Evolutionary conservation across 257 asterid genomes (phyloP).

Genomic region (Fraxinus pennsylvanica): DNA sequence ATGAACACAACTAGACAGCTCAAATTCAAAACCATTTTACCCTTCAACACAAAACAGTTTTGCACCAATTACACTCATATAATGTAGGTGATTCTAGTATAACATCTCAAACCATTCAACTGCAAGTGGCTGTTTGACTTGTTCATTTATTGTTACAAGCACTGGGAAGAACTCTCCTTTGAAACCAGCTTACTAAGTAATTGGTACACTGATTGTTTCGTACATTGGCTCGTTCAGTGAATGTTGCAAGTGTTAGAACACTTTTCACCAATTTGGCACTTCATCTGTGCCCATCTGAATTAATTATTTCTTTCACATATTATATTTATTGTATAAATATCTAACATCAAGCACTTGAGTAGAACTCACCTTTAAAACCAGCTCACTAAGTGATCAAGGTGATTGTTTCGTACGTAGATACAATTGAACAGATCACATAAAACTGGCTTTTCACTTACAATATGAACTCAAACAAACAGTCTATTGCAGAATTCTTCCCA

Average conservation of each 20-base stretch:
- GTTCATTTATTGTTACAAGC: background rate
- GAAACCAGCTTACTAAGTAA: background rate
- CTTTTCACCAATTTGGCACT: too few relatives aligned
- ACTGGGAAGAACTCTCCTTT: background rate
- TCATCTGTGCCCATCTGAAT: too few relatives aligned
- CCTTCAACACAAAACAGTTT: background rate
- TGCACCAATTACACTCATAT: background rate
- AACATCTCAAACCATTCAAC: background rate
- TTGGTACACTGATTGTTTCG: background rate
- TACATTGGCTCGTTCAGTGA: background rate
- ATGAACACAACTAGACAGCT: conserved; percentile 5
- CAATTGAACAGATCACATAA: background rate
- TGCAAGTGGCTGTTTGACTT: background rate
- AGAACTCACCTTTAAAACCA: background rate
- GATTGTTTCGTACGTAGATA: background rate
- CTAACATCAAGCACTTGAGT: background rate
- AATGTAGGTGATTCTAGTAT: background rate
- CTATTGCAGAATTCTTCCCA: background rate
- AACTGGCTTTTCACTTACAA: background rate
- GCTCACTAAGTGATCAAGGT: background rate
- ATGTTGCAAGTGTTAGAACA: background rate
- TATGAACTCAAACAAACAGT: background rate
- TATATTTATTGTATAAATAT: too few relatives aligned
- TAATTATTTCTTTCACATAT: too few relatives aligned
- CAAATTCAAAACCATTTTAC: background rate